Percentiles rank a stretch among this genome's conserved stretches.
Evolutionary conservation across 805 yeast species (phyloP).

Genomic region (Ogataea methylovora): DNA sequence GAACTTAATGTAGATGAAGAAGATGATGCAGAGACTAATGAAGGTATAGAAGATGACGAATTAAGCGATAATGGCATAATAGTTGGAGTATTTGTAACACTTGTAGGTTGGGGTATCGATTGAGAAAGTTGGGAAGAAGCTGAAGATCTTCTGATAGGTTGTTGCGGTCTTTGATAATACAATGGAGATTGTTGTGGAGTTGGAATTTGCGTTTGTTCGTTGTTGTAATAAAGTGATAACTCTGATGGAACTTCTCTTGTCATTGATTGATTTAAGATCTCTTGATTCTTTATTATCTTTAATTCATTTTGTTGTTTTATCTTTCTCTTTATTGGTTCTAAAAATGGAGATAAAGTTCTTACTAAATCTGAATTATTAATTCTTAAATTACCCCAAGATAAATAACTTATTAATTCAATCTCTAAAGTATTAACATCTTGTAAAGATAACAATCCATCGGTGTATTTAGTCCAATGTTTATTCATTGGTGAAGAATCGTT

Average conservation of each 20-base stretch:
- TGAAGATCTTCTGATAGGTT: background rate
- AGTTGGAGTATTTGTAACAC: background rate
- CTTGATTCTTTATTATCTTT: conserved; percentile 8
- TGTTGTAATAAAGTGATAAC: background rate
- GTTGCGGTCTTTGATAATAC: background rate
- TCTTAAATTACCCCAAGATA: conserved; percentile 74
- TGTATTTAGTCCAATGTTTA: conserved; percentile 93
- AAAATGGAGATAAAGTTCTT: conserved; percentile 63
- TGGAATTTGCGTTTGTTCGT: background rate
- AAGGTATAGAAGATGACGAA: background rate
- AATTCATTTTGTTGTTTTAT: conserved; percentile 12
- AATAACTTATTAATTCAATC: conserved; percentile 71
- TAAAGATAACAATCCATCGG: conserved; percentile 72
- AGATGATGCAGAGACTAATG: background rate
- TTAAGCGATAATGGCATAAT: background rate
- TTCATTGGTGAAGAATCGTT: conserved; percentile 94
- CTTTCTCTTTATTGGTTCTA: conserved; percentile 61
- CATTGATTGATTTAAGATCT: too few species aligned
- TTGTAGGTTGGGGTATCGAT: background rate
- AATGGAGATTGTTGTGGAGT: background rate
- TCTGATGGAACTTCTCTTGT: too few species aligned
- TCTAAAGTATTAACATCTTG: conserved; percentile 88
- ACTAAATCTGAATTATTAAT: conserved; percentile 66
- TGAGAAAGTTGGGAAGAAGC: background rate
- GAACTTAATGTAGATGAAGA: background rate